Evolutionary conservation across 345 rosid genomes (phyloP), one percentile per base, ranked within the genome.

Genomic region (Lumnitzera racemosa): DNA sequence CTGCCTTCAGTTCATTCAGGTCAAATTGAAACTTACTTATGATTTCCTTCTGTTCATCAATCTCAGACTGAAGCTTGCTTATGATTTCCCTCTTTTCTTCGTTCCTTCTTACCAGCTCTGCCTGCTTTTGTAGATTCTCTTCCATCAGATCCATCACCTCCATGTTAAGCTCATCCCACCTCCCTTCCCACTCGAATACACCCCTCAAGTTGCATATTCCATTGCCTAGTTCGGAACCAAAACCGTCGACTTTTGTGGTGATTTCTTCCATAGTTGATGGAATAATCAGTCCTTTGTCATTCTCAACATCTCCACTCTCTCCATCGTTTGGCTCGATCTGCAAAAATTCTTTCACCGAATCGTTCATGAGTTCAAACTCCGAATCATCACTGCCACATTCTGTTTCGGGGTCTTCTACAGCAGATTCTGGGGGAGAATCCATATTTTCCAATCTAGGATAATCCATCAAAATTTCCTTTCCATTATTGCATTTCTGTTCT

Each of bases 61-160:
- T 36, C 43, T 73, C 67, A 12, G 56, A 55, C 61, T 25, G 60
- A 25, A 80, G 78, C 67, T 25, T 54, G 11, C 54, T 56, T 23
- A 81, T 83, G 53, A 63, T 63, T 57, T 61, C 61, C 61, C 65
- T 71, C 76, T 80, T 83, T 63, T 83, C 79, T 2, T 71, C 69
- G 47, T 81, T 81, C 62, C 86, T 73, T 53, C 68, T 79, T 15
- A 77, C 70, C 73, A 81, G 47, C 62, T 77, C 80, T 2, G 71
- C 77, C 63, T 74, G 82, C 70, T 75, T 70, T 62, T 46, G 63
- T 36, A 75, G 62, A 68, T 62, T 81, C 71, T 81, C 83, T 68
- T 69, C 78, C 74, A 73, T 72, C 49, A 84, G 78, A 64, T 76
- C 63, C 43, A 74, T 50, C 29, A 73, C 69, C 57, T 67, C 74